A percentile compares a stretch with the other conserved stretches of the same genome.
phyloP scores from a whole-genome alignment of 495 filamentous ascomycete genomes.

The Pseudoneurospora amorphoporcata region DNA sequence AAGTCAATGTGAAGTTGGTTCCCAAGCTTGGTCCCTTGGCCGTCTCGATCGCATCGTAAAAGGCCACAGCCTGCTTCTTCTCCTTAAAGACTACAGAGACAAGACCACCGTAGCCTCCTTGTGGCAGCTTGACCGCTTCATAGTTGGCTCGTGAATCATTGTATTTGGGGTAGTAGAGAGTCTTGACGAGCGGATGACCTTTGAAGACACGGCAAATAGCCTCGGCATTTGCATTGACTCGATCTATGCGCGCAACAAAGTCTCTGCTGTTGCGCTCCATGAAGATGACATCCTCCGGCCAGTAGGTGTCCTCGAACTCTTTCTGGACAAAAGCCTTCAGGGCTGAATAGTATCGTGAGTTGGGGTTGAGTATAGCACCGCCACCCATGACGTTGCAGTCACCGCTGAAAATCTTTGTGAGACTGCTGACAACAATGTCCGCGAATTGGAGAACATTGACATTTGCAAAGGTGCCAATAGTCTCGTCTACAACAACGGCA shows the following conservation, averaged over 20 bases:
- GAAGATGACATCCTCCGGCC: constrained; percentile 88
- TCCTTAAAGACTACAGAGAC: constrained; percentile 71
- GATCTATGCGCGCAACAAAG: constrained; percentile 71
- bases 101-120: constrained; percentile 83
- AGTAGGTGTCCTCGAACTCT: constrained; percentile 82
- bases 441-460: constrained; percentile 82
- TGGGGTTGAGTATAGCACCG: constrained; percentile 75
- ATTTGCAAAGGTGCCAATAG: constrained; percentile 91
- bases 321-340: constrained; percentile 51
- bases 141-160: constrained; percentile 59
- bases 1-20: constrained; percentile 89
- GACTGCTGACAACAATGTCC: constrained; percentile 84
- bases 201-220: constrained; percentile 60
- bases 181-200: constrained; percentile 52
- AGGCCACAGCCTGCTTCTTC: constrained; percentile 59
- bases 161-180: constrained; percentile 80
- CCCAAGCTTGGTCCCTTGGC: constrained; percentile 91
- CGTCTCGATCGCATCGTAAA: constrained; percentile 79
- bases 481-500: constrained; percentile 88
- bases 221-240: constrained; percentile 82
- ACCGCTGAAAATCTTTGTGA: constrained; percentile 95
- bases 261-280: constrained; percentile 94
- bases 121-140: constrained; percentile 62
- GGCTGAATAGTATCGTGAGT: constrained; percentile 53
- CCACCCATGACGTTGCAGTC: constrained; percentile 98